Evolutionary conservation across 768 basidiomycete genomes (phyloP), one percentile per base, ranked within the genome.

Genomic region (Pisolithus sp.): DNA sequence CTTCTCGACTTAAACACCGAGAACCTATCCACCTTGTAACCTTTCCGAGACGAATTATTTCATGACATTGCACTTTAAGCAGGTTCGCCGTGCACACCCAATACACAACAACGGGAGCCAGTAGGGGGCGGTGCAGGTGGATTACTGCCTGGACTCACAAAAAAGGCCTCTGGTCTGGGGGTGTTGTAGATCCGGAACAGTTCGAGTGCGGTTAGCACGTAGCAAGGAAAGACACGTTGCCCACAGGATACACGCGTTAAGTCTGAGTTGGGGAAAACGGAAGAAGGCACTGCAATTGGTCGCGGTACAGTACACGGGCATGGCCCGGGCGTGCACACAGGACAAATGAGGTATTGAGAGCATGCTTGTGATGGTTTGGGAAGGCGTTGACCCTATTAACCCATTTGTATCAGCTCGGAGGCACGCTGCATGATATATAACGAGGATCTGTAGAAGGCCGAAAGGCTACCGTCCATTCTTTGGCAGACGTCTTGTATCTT

Each of bases 271-370:
- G 54, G 53, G 47, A 4, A 34, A 40, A 18, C 50, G 50, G 52
- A 50, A 51, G 28, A 50, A 49, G 34, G 55, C 52, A 67, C 57
- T 45, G 60, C 64, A 55, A 58, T 45, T 38, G 50, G 34, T 48
- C 49, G 41, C 46, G 51, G 57, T 57, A 34, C 12, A 15, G 34
- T 34, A 13, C 34, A 34, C 5, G 8, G 58, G 52, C 42, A 52
- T 54, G 52, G 48, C 26, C 52, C 51, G 63, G 52, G 49, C 20
- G 49, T 53, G 63, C 65, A 67, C 38, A 63, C 65, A 67, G 66
- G 45, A 59, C 52, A 59, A 59, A 52, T 52, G 65, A 67, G 65
- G 62, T 57, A 20, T 48, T 30, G 48, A 53, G 52, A 54, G 51
- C 62, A 57, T 48, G 54, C 60, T 46, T 37, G 34, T 47, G 46